Conservation (phyloP, 2,329 filamentous ascomycete species). For the Hortaea sp. region DNA sequence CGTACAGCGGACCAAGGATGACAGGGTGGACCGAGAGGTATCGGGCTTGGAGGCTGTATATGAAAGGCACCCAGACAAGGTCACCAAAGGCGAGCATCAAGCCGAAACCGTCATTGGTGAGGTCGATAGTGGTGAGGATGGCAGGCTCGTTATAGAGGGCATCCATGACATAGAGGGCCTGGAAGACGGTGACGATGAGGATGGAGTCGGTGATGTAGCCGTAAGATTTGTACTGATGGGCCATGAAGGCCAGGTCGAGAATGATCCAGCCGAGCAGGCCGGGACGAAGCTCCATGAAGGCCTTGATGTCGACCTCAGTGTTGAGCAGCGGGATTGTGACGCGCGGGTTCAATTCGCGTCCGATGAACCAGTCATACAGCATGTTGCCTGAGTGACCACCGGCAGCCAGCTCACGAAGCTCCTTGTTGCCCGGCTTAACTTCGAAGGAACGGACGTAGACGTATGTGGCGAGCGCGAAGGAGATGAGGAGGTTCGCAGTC, state of each 20-base stretch:
- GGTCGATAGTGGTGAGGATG: slow-evolving; percentile 87
- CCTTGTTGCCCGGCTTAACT: slow-evolving; percentile 63
- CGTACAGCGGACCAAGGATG: slow-evolving; percentile 59
- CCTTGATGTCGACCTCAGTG: slow-evolving; percentile 73
- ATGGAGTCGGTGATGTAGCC: slow-evolving; percentile 82
- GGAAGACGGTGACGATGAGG: slow-evolving; percentile 64
- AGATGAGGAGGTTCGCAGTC: slow-evolving; percentile 70
- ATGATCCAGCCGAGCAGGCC: slow-evolving; percentile 85
- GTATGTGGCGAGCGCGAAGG: slow-evolving; percentile 61
- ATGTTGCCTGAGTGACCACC: slow-evolving; percentile 77
- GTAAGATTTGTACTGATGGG: slow-evolving; percentile 77
- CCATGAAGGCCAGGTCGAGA: slow-evolving; percentile 72
- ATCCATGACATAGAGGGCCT: slow-evolving; percentile 76
- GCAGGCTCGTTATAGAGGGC: slow-evolving; percentile 78
- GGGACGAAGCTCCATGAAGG: slow-evolving; percentile 82
- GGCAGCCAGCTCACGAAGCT: slow-evolving; percentile 66
- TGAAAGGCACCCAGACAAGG: slow-evolving; percentile 83
- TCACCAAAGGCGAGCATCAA: slow-evolving; percentile 94
- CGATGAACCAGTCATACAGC: slow-evolving; percentile 94
- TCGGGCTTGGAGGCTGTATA: slow-evolving; percentile 73
- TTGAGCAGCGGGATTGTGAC: slow-evolving; percentile 68
- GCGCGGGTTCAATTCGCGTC: slow-evolving; percentile 87
- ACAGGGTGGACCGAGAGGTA: slow-evolving; percentile 78
- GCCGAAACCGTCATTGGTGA: slow-evolving; percentile 86
- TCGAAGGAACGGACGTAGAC: slow-evolving; percentile 76